Base-by-base conservation (phyloP, 495 filamentous ascomycete species). In the Neurospora sp. region DNA sequence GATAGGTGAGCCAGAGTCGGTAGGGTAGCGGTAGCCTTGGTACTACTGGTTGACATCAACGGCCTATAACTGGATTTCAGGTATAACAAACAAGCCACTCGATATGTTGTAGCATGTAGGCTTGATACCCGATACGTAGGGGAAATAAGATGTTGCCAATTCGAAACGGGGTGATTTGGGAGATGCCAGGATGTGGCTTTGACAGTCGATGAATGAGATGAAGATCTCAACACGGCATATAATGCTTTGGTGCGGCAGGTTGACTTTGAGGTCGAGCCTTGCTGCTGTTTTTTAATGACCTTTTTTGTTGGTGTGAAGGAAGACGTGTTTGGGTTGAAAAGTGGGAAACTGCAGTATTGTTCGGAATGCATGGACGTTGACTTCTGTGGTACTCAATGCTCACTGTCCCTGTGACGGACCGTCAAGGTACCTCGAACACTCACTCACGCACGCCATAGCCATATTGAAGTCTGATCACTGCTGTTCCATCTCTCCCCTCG, bases 211-310 rank as follows among this genome's bases (percentile, higher is more conserved):
- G 71, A 74, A 71, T 37, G 71, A 40, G 53, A 65, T 40, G 73
- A 48, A 45, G 74, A 76, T 77, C 74, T 71, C 74, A 70, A 72
- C 72, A 42, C 76, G 78, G 75, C 75, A 77, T 65, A 61, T 74
- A 73, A 72, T 72, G 70, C 53, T 65, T 42, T 69, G 59, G 72
- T 59, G 40, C 75, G 74, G 75, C 74, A 77, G 74, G 75, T 76
- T 70, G 69, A 68, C 9, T 31, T 10, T 16, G 31, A 42, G 9
- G 6, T 31, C 20, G 53, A 12, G 53, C 14, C 27, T 35, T 35
- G 14, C 7, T 61, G 27, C 22, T 65, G 22, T 35, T 37, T 31
- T 27, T 35, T 35, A 14, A 7, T 65, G 27, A 4, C 27, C 27
- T 31, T 31, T 35, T 31, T 37, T 8, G 31, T 65, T 65, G 6